These are phyloP conservation scores for Cladochytrium replicatum DNA, from an alignment of 192 early-diverging fungal species.

Conservation along the genomic window DNA sequence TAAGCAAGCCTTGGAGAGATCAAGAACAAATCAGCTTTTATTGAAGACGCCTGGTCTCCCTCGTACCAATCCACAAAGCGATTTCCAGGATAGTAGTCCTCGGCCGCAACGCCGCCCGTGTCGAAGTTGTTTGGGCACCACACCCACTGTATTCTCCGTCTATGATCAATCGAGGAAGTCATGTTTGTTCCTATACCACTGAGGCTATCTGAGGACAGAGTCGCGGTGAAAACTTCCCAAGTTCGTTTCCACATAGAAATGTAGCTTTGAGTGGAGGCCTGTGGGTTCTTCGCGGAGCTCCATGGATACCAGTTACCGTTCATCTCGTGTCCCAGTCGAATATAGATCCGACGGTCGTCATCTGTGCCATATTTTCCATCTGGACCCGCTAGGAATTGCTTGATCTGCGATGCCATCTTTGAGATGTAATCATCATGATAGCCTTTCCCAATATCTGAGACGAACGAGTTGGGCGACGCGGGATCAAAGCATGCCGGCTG, in stretches of 20 bases:
- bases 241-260: background rate
- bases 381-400: background rate
- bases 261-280: background rate
- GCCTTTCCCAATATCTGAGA: background rate
- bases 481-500: conserved; percentile 6
- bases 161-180: background rate
- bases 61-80: background rate
- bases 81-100: background rate
- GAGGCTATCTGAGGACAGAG: too few species aligned
- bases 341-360: background rate
- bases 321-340: conserved; percentile 1
- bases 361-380: background rate
- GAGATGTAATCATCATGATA: background rate
- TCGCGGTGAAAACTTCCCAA: background rate
- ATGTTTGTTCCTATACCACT: too few species aligned
- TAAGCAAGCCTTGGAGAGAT: too few species aligned
- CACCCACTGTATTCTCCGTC: background rate
- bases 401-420: background rate
- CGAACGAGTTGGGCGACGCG: background rate
- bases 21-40: too few species aligned
- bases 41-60: too few species aligned
- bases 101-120: background rate
- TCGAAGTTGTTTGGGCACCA: conserved; percentile 7
- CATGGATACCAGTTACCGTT: background rate
- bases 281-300: background rate